Evolutionary conservation across 306 rosid genomes (phyloP), one percentile per base, ranked within the genome.

Genomic region (Trichosanthes truncata): DNA sequence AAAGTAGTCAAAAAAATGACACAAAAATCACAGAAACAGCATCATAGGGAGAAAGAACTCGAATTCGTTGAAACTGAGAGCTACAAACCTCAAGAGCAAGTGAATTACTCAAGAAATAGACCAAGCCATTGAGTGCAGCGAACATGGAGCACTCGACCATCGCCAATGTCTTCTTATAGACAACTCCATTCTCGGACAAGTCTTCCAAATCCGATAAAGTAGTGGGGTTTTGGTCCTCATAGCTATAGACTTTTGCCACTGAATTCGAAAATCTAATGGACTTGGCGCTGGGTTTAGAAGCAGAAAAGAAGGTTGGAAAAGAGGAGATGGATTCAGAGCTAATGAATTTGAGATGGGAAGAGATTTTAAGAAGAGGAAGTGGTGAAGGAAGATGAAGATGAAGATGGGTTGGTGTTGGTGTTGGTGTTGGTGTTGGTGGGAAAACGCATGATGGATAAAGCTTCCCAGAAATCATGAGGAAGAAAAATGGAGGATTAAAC

Each of bases 111-210:
- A 93, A 85, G 87, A 95, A 93, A 75, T 91, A 95, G 72, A 95
- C 99, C 86, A 95, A 85, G 49, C 99, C 99, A 35, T 95, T 89
- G 65, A 95, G 97, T 4, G 99, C 97, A 52, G 99, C 93, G 68
- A 93, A 91, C 99, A 95, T 95, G 85, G 99, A 91, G 83, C 99
- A 95, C 87, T 95, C 99, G 66, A 95, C 99, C 91, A 95, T 69
- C 46, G 93, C 97, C 63, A 95, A 79, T 9, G 97, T 95, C 79
- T 91, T 91, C 90, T 81, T 84, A 76, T 91, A 93, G 55, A 90
- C 89, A 9, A 41, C 78, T 18, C 99, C 96, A 38, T 87, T 76
- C 62, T 88, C 87, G 17, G 99, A 95, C 48, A 95, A 81, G 81
- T 95, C 97, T 1, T 85, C 87, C 74, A 87, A 49, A 61, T 87